A percentile compares a stretch with the other conserved stretches of the same genome.
These are phyloP conservation scores for Graphiopsis chlorocephala DNA, from an alignment of 2,329 filamentous ascomycete genomes.

Conservation along the genomic window DNA sequence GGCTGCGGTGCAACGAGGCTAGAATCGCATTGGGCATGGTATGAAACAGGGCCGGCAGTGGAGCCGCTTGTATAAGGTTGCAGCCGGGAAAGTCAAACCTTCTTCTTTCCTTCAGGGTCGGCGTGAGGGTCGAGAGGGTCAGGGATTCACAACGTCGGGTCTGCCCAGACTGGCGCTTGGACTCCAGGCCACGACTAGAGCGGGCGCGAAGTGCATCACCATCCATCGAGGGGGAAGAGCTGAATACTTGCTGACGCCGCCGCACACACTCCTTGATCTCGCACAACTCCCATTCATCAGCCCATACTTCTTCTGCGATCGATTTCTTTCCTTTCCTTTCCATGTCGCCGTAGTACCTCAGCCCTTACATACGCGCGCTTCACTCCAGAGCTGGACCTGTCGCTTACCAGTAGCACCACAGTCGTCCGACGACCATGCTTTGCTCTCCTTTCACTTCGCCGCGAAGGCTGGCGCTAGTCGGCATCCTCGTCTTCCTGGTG, in stretches of 20 bases:
- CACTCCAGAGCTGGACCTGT: not conserved
- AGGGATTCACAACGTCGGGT: not conserved
- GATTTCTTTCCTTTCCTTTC: not conserved
- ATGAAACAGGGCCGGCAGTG: not conserved
- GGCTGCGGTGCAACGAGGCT: not conserved
- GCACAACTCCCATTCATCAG: not conserved
- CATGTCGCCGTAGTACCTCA: not conserved
- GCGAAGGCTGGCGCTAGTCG: constrained; percentile 38
- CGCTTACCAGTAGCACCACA: not conserved
- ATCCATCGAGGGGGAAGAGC: not conserved
- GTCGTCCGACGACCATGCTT: constrained; percentile 21
- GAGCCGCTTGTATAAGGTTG: constrained; percentile 8
- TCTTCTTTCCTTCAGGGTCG: not conserved
- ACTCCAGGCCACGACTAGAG: not conserved
- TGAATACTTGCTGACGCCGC: not conserved
- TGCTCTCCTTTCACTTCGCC: constrained; percentile 32
- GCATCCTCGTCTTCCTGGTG: constrained; percentile 34
- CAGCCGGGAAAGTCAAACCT: not conserved
- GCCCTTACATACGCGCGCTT: not conserved
- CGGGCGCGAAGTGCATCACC: not conserved
- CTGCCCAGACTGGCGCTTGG: not conserved
- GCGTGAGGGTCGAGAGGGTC: not conserved
- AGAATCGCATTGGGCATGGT: not conserved
- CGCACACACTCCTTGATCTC: not conserved
- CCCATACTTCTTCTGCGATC: not conserved